Evolutionary conservation across 164 flowering plant species (phyloP).

Genomic region (Nelumbo lutea): DNA sequence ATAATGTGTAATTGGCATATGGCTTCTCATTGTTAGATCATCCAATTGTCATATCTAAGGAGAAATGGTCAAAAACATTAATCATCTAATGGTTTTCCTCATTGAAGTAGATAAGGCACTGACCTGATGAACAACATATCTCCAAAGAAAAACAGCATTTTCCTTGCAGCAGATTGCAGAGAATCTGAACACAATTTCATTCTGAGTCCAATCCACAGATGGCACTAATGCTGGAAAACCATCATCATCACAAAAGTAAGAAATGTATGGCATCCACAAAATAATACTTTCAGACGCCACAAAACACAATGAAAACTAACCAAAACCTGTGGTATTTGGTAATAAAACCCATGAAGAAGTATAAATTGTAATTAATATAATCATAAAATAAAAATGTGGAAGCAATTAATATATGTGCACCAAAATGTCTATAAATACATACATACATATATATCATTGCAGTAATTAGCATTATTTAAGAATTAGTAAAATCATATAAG

Average conservation of each 20-base stretch:
- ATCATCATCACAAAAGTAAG: background rate
- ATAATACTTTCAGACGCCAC: background rate
- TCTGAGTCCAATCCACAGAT: slow-evolving; percentile 62
- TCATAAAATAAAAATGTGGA: too few species aligned
- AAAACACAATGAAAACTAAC: background rate
- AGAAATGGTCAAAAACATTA: background rate
- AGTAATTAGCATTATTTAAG: too few species aligned
- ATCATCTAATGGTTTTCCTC: background rate
- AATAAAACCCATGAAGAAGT: background rate
- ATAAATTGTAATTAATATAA: too few species aligned
- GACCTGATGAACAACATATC: slow-evolving; percentile 34
- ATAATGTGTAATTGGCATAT: too few species aligned
- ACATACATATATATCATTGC: too few species aligned
- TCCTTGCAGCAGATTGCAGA: slow-evolving; percentile 61
- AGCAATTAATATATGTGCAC: too few species aligned
- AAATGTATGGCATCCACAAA: background rate
- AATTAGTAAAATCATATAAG: too few species aligned
- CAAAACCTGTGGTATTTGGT: background rate
- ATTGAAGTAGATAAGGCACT: slow-evolving; percentile 8
- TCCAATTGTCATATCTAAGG: background rate
- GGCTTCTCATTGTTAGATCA: too few species aligned
- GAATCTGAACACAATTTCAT: slow-evolving; percentile 92
- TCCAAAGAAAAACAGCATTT: slow-evolving; percentile 71
- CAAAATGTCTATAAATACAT: too few species aligned
- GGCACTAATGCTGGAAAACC: slow-evolving; percentile 68